Conservation (phyloP, 2,329 filamentous ascomycete species). For the Penicillium sp. region DNA sequence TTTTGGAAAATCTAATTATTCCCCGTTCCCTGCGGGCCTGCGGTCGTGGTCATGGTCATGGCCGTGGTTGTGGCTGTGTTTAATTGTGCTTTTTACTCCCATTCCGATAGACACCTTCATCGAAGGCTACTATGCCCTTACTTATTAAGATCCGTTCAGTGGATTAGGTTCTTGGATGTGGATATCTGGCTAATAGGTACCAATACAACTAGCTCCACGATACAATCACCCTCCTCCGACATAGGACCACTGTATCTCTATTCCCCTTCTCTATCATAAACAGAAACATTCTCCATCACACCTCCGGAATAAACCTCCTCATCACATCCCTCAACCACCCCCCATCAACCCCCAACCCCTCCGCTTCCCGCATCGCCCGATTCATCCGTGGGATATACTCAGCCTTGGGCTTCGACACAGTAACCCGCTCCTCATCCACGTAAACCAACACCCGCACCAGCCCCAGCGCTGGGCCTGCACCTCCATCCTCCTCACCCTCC, state of each 20-base stretch:
- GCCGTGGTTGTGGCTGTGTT: neutral
- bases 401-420: constrained; percentile 33
- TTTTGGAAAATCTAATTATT: neutral
- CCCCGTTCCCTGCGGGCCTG: neutral
- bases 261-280: too few species aligned
- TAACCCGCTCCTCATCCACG: constrained; percentile 44
- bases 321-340: constrained; percentile 43
- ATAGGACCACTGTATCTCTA: too few species aligned
- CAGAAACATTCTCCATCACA: constrained; percentile 3
- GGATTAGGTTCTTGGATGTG: neutral
- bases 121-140: neutral
- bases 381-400: constrained; percentile 49
- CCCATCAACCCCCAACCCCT: constrained; percentile 36
- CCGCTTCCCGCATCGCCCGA: constrained; percentile 43
- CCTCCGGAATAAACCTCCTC: constrained; percentile 39
- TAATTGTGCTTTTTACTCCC: neutral
- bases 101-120: neutral
- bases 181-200: neutral
- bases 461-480: constrained; percentile 1
- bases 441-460: constrained; percentile 38
- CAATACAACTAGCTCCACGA: neutral
- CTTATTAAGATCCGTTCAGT: neutral
- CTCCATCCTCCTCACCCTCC: too few species aligned
- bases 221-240: neutral
- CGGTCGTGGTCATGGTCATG: neutral